Conservation (phyloP, 2,329 filamentous ascomycete species). For the Chaetomiaceae sp. region DNA sequence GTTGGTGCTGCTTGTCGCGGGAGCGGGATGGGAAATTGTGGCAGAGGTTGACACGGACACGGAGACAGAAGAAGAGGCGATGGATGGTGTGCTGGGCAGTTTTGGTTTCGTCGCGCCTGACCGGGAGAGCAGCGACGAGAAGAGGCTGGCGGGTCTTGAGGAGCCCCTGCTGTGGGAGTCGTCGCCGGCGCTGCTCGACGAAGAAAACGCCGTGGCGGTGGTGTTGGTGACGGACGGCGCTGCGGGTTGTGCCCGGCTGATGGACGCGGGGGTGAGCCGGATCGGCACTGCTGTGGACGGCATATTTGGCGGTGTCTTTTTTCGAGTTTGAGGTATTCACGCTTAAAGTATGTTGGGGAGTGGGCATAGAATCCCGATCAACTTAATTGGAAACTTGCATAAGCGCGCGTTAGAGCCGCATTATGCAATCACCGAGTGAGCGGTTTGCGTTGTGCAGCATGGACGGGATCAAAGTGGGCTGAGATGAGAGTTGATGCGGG, state of each 20-base stretch:
- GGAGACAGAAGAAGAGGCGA: constrained; percentile 7
- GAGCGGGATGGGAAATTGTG: no score
- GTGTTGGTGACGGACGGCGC: constrained; percentile 19
- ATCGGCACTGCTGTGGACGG: constrained; percentile 4
- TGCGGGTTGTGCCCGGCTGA: constrained; percentile 11
- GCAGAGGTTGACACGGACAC: constrained; percentile 1
- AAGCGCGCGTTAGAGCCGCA: background rate
- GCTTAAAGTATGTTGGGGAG: background rate
- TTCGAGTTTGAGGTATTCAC: no score
- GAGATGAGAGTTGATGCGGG: constrained; percentile 1
- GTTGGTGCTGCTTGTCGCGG: no score
- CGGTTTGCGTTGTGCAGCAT: background rate
- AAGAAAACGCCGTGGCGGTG: constrained; percentile 10
- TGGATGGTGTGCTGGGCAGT: background rate
- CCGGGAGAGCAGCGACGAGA: constrained; percentile 4
- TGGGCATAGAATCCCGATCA: background rate
- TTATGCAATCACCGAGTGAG: background rate
- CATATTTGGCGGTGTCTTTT: background rate
- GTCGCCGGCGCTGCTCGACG: background rate
- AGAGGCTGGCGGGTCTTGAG: background rate
- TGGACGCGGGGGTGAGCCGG: constrained; percentile 1
- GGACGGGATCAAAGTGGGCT: background rate
- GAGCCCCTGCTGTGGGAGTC: background rate
- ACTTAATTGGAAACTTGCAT: constrained; percentile 1
- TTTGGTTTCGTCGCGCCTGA: background rate